Base-by-base conservation (phyloP, 345 rosid species). In the Camelina laxa region DNA sequence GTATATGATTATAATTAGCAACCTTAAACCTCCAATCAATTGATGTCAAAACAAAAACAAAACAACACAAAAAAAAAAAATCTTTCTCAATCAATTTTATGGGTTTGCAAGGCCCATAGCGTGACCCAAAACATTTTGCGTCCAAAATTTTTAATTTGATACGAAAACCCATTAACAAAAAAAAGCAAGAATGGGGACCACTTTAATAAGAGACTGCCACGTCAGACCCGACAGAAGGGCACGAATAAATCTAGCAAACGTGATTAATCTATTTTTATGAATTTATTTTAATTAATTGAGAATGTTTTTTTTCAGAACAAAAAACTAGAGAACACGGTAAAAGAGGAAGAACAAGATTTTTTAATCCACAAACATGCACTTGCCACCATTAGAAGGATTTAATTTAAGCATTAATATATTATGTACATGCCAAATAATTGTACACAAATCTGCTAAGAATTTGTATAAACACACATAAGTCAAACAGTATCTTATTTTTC, bases 291-390 rank as follows among this genome's bases (percentile, higher is more conserved):
- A 30, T 63, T 24, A 5, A 2, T 39, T 54, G 35, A 7, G 59
- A 54, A 13, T 54, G 10, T 27, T 27, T 27, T 22, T 22, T 13
- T 21, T 8, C 36, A 7, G 9, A 33, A 33, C 9, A 60, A n/a
- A 13, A 44, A 9, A 44, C 22, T 10, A 14, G 12, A 39, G 44
- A 39, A 4, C 33, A 17, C 44, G 60, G 33, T 10, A 13, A 66
- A 50, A 20, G 60, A 66, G 60, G 70, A 66, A 31, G 6, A 10
- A 39, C 14, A 50, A 50, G 47, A 20, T 35, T 50, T 20, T 50
- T 66, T 20, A 42, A 35, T n/a, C 21, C 60, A 36, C 16, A 66
- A 66, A 35, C 70, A 49, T 66, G 47, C 60, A 50, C 45, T 36
- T 65, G 30, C 13, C 47, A 13, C 39, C 39, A 36, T 35, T 48